A percentile compares a stretch with the other conserved stretches of the same genome.
phyloP scores from a whole-genome alignment of 2,329 filamentous ascomycete genomes.

The Clonostachys rhizophaga region DNA sequence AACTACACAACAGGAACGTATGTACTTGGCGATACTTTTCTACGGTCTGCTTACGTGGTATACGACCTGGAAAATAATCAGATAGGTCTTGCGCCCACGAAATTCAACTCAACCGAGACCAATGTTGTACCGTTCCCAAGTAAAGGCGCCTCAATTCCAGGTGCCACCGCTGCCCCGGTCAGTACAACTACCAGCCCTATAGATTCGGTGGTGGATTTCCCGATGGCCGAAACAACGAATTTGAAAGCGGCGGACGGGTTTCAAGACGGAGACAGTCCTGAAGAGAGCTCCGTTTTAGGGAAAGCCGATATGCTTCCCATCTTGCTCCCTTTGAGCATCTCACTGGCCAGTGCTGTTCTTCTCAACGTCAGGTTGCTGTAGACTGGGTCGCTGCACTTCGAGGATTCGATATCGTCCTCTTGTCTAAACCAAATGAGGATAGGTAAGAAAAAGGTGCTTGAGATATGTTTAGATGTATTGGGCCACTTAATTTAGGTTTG shows the following conservation, averaged over 20 bases:
- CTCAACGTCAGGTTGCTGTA: too few relatives aligned
- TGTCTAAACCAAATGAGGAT: too few relatives aligned
- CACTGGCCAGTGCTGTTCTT: too few relatives aligned
- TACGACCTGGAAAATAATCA: constrained; percentile 56
- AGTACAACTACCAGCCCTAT: constrained; percentile 20
- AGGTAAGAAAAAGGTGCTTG: too few relatives aligned
- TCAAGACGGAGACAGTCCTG: constrained; percentile 9
- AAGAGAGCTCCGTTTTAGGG: background rate
- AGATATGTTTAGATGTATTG: too few relatives aligned
- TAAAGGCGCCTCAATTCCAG: constrained; percentile 43
- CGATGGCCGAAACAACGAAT: constrained; percentile 9
- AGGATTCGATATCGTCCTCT: too few relatives aligned
- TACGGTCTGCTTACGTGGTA: constrained; percentile 56
- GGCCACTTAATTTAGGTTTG: too few relatives aligned
- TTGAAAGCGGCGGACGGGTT: constrained; percentile 24
- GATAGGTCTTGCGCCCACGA: constrained; percentile 47
- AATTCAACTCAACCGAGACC: constrained; percentile 47
- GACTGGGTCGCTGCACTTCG: too few relatives aligned
- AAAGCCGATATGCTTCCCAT: too few relatives aligned
- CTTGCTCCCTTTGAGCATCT: too few relatives aligned
- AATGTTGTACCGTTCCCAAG: constrained; percentile 46
- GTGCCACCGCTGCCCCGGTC: constrained; percentile 34
- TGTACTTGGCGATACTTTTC: constrained; percentile 53
- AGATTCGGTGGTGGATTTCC: constrained; percentile 6
- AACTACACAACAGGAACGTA: constrained; percentile 35